Conservation (phyloP, 495 filamentous ascomycete species). For the Neurospora terricola region DNA sequence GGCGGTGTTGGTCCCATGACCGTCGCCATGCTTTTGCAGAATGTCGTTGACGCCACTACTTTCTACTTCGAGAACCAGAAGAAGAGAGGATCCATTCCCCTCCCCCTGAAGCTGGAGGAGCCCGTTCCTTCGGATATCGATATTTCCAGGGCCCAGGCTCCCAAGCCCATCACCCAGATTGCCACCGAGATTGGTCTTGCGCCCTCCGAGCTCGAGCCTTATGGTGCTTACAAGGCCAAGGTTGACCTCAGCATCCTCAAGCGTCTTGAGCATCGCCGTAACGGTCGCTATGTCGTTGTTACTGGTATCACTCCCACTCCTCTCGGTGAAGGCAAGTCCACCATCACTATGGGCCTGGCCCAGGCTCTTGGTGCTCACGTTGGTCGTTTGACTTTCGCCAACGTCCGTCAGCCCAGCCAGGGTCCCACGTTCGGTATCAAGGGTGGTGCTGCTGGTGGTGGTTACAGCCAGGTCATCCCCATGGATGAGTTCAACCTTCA, state of each 20-base stretch:
- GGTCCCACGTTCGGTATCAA: constrained; percentile 98
- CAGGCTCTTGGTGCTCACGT: constrained; percentile 91
- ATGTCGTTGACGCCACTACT: constrained; percentile 77
- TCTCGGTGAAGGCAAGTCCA: constrained; percentile 97
- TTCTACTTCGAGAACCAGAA: constrained; percentile 74
- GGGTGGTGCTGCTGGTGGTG: constrained; percentile 91
- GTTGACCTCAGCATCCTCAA: constrained; percentile 73
- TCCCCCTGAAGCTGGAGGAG: constrained; percentile 61
- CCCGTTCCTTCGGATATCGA: constrained; percentile 92
- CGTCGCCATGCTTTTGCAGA: constrained; percentile 91
- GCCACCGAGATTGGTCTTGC: constrained; percentile 84
- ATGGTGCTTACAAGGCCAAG: constrained; percentile 91
- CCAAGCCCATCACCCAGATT: constrained; percentile 76
- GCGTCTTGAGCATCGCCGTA: constrained; percentile 71
- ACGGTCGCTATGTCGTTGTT: constrained; percentile 86
- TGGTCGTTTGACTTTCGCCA: constrained; percentile 81
- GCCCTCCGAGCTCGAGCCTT: constrained; percentile 79
- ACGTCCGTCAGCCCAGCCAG: constrained; percentile 93
- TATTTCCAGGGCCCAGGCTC: constrained; percentile 78
- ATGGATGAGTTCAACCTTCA: constrained; percentile 99
- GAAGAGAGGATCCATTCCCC: constrained; percentile 60
- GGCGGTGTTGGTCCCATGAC: constrained; percentile 98
- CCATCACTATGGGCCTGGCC: constrained; percentile 90
- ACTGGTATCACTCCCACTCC: constrained; percentile 95
- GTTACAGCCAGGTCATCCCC: constrained; percentile 96